Conservation (phyloP, 225 moss, liverwort and hornwort genomes). For the Marchantia polymorpha region DNA sequence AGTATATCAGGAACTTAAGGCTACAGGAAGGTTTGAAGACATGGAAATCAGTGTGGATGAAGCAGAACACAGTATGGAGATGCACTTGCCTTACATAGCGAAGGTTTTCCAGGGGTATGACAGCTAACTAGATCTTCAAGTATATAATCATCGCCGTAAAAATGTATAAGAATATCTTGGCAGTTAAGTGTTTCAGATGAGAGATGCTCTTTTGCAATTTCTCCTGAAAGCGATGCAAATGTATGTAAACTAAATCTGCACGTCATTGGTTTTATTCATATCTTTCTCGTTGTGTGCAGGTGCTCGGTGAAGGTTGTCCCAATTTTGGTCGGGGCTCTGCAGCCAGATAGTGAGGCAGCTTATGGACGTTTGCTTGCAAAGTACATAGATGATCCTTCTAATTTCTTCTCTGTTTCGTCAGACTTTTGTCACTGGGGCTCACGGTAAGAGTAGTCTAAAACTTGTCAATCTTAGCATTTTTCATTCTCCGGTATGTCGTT, state of each 20-base stretch:
- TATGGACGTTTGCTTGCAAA: conserved; percentile 85
- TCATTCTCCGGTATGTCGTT: too few species aligned
- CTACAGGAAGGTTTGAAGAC: conserved; percentile 77
- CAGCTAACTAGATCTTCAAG: not conserved
- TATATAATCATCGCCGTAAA: not conserved
- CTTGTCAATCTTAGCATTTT: not conserved
- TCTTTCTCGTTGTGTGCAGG: conserved; percentile 34
- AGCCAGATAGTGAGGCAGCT: conserved; percentile 60
- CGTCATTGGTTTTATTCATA: not conserved
- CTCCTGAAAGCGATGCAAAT: not conserved
- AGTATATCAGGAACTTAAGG: conserved; percentile 89
- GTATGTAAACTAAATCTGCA: not conserved
- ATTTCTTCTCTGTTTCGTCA: conserved; percentile 89
- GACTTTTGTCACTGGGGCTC: conserved; percentile 98
- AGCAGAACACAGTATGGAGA: conserved; percentile 97
- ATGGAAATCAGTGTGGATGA: conserved; percentile 87
- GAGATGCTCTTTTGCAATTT: too few species aligned
- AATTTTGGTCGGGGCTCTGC: conserved; percentile 78
- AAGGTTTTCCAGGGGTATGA: conserved; percentile 78
- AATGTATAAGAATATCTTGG: too few species aligned
- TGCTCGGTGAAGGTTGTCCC: conserved; percentile 84
- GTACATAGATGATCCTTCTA: conserved; percentile 80
- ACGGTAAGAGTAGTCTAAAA: conserved; percentile 42
- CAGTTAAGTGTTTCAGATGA: too few species aligned
- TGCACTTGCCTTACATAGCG: conserved; percentile 93